phyloP scores from a whole-genome alignment of 106 monocot genomes.

The Alisma plantagoaquatica region DNA sequence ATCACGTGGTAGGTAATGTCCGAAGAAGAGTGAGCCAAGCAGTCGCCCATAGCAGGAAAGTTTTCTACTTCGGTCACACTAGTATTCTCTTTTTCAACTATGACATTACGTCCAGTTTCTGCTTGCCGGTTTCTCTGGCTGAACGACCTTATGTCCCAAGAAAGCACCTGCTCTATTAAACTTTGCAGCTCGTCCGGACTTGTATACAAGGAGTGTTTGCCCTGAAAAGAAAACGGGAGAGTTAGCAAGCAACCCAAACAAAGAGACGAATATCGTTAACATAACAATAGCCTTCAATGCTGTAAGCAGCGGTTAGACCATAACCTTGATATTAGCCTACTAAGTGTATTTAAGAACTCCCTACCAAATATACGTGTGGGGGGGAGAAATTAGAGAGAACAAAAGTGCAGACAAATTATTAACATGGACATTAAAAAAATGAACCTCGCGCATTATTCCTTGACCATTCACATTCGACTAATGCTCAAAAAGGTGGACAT shows the following conservation, averaged over 20 bases:
- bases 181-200: conserved; percentile 50
- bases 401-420: too few relatives aligned
- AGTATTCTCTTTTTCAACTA: not conserved
- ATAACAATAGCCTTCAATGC: too few relatives aligned
- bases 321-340: too few relatives aligned
- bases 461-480: too few relatives aligned
- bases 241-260: not conserved
- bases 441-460: too few relatives aligned
- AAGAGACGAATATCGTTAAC: too few relatives aligned
- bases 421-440: too few relatives aligned
- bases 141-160: conserved; percentile 85
- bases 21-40: not conserved
- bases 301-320: too few relatives aligned
- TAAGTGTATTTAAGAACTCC: not conserved
- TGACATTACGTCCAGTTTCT: too few relatives aligned
- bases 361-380: not conserved
- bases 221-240: conserved; percentile 28
- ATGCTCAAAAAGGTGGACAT: too few relatives aligned
- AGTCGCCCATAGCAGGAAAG: not conserved
- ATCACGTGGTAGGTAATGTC: conserved; percentile 54
- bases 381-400: not conserved
- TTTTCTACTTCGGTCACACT: conserved; percentile 3
- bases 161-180: conserved; percentile 68
- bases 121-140: conserved; percentile 59
- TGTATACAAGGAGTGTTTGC: conserved; percentile 57